A percentile compares a stretch with the other conserved stretches of the same genome.
Conservation (phyloP, 805 yeast species). For the Pichia heedii region DNA sequence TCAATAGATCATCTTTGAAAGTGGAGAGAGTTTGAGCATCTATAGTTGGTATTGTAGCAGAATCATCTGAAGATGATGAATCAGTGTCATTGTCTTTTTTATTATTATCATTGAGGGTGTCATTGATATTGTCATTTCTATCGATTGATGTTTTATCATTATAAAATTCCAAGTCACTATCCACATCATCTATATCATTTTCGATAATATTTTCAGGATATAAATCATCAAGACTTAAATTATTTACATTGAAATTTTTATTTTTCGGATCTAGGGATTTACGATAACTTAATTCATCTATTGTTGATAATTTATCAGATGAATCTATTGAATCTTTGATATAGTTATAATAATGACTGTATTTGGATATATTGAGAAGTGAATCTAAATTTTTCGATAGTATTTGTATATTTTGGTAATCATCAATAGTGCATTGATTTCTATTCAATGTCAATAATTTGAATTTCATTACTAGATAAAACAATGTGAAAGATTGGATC, state of each 20-base stretch:
- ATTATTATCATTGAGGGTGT: too few species aligned
- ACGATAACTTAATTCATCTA: background rate
- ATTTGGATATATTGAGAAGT: background rate
- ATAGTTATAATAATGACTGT: background rate
- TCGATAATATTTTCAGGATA: background rate
- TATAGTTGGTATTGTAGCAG: background rate
- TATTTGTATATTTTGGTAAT: background rate
- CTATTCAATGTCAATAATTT: background rate
- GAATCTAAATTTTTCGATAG: background rate
- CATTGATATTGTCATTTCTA: too few species aligned
- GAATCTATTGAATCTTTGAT: background rate
- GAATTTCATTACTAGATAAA: conserved; percentile 3
- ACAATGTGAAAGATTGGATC: conserved; percentile 3
- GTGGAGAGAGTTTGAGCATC: background rate
- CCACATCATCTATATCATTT: background rate
- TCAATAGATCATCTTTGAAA: background rate
- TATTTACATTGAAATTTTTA: background rate
- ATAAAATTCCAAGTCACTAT: background rate
- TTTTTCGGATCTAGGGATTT: background rate
- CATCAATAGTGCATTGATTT: background rate
- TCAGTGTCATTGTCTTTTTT: background rate
- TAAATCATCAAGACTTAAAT: background rate
- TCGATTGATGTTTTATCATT: too few species aligned
- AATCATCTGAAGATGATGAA: background rate
- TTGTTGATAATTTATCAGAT: background rate